Evolutionary conservation across 768 basidiomycete species (phyloP).

Genomic region (Amanita polypyramis): DNA sequence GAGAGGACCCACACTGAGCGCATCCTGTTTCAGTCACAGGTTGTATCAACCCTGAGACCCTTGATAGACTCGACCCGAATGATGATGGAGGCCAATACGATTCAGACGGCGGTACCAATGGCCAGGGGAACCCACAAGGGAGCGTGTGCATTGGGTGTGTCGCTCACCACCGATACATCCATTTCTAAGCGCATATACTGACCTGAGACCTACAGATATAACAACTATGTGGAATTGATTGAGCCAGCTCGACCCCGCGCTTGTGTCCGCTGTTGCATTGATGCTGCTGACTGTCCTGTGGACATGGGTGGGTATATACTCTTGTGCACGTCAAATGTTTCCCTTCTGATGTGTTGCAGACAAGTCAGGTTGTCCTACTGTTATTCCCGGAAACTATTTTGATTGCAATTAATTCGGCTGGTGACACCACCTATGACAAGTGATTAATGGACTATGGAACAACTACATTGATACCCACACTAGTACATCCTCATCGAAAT

Average conservation of each 20-base stretch:
- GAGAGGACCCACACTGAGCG: no score
- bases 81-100: slow-evolving; percentile 51
- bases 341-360: slow-evolving; percentile 19
- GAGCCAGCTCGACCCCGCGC: slow-evolving; percentile 40
- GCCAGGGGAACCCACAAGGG: slow-evolving; percentile 40
- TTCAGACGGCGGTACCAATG: slow-evolving; percentile 42
- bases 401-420: slow-evolving; percentile 32
- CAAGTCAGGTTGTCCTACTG: slow-evolving; percentile 38
- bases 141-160: slow-evolving; percentile 41
- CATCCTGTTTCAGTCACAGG: slow-evolving; percentile 39
- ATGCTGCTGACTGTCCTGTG: slow-evolving; percentile 40
- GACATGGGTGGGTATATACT: slow-evolving; percentile 26
- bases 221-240: slow-evolving; percentile 48
- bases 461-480: no score
- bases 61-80: slow-evolving; percentile 32
- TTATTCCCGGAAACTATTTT: slow-evolving; percentile 46
- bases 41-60: slow-evolving; percentile 34
- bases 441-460: no score
- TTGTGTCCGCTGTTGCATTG: slow-evolving; percentile 50
- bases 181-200: neutral
- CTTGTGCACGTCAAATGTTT: neutral
- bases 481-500: neutral
- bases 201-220: slow-evolving; percentile 24
- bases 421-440: neutral
- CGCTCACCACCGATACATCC: neutral